phyloP scores from a whole-genome alignment of 208 protist species.

The Endotrypanum monterogeii region DNA sequence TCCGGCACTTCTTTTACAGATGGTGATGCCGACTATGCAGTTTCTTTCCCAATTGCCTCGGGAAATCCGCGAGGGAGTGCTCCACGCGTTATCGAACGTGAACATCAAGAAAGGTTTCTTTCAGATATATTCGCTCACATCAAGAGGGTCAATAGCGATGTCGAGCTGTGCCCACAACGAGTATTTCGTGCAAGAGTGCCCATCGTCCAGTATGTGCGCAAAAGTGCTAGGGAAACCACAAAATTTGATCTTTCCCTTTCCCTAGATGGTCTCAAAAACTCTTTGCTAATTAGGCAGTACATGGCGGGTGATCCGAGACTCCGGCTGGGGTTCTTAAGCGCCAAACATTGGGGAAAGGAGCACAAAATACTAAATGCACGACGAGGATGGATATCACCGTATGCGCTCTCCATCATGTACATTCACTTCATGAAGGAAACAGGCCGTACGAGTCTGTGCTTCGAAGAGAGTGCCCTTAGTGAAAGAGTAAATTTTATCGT shows the following conservation, averaged over 20 bases:
- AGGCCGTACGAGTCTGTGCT: slow-evolving; percentile 21
- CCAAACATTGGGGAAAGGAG: slow-evolving; percentile 72
- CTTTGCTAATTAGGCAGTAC: slow-evolving; percentile 66
- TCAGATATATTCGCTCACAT: slow-evolving; percentile 56
- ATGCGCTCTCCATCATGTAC: slow-evolving; percentile 83
- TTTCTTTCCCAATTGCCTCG: slow-evolving; percentile 42
- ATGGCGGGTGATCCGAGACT: slow-evolving; percentile 64
- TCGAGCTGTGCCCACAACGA: slow-evolving; percentile 48
- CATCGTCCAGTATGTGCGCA: slow-evolving; percentile 49
- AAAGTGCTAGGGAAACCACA: not conserved
- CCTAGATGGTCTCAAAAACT: slow-evolving; percentile 69
- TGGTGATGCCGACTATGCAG: slow-evolving; percentile 72
- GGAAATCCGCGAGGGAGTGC: no score
- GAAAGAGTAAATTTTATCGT: slow-evolving; percentile 24
- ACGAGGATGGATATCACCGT: slow-evolving; percentile 83
- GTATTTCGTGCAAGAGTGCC: slow-evolving; percentile 81
- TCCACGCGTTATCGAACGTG: slow-evolving; percentile 23
- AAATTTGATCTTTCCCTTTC: slow-evolving; percentile 86
- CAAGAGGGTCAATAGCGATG: slow-evolving; percentile 7
- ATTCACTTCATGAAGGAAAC: slow-evolving; percentile 70
- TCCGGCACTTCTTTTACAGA: slow-evolving; percentile 71
- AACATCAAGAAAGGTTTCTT: slow-evolving; percentile 49
- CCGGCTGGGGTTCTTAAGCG: slow-evolving; percentile 44
- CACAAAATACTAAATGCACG: slow-evolving; percentile 71
- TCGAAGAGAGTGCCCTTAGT: slow-evolving; percentile 44